These are phyloP conservation scores for Trichoderma polysporum DNA, from an alignment of 2,329 filamentous ascomycete species.

Conservation along the genomic window DNA sequence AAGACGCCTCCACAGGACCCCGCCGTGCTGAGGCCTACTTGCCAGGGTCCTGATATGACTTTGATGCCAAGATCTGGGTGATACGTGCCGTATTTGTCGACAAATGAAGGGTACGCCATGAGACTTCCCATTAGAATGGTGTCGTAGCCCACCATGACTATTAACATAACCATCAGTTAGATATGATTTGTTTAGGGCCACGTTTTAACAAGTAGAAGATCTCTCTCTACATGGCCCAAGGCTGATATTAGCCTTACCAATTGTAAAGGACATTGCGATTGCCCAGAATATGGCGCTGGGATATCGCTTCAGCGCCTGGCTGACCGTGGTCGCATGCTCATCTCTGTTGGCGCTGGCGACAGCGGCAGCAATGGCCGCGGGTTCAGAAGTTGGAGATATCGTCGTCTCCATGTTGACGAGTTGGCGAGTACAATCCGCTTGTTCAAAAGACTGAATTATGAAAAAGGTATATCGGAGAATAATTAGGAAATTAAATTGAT, in stretches of 20 bases:
- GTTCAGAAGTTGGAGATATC: background rate
- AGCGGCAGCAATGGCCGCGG: constrained; percentile 15
- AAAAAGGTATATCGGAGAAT: background rate
- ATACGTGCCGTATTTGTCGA: constrained; percentile 27
- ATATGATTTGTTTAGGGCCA: no score
- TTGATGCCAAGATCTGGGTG: constrained; percentile 23
- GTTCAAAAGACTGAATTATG: background rate
- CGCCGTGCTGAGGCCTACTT: constrained; percentile 45
- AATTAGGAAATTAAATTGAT: background rate
- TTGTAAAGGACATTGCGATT: constrained; percentile 27
- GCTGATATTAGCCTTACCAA: constrained; percentile 3
- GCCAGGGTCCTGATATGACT: constrained; percentile 46
- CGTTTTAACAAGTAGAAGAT: no score
- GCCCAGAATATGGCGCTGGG: constrained; percentile 36
- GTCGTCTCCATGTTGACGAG: constrained; percentile 2
- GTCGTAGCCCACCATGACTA: constrained; percentile 40
- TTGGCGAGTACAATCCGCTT: background rate
- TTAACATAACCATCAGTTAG: background rate
- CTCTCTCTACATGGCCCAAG: background rate
- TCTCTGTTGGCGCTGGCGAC: constrained; percentile 24
- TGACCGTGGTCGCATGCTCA: constrained; percentile 27
- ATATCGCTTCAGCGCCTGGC: constrained; percentile 28
- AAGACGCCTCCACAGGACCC: constrained; percentile 42
- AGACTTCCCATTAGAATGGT: constrained; percentile 34
- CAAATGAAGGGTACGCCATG: constrained; percentile 36